phyloP scores from a whole-genome alignment of 2,329 filamentous ascomycete genomes.

The Fusarium mangiferae region DNA sequence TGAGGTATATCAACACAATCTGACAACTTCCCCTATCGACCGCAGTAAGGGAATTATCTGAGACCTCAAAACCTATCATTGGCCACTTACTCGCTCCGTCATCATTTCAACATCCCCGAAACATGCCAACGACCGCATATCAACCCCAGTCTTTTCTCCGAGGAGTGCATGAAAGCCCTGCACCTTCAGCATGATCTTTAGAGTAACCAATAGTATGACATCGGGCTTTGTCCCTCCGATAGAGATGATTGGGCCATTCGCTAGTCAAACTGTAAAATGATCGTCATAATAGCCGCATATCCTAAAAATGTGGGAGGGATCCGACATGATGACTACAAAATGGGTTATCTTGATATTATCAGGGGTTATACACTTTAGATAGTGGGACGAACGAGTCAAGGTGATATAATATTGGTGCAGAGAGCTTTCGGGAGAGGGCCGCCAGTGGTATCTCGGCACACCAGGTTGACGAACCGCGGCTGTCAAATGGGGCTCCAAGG shows the following conservation, averaged over 20 bases:
- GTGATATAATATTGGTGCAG: neutral
- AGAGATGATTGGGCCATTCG: neutral
- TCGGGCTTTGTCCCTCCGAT: fast-evolving
- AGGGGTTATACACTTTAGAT: no score
- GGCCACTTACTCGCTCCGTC: neutral
- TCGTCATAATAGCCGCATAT: constrained; percentile 1
- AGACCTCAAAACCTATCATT: fast-evolving
- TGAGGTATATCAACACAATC: neutral
- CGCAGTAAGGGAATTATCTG: fast-evolving
- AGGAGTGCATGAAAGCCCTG: neutral
- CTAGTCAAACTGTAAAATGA: neutral
- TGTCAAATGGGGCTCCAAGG: fast-evolving
- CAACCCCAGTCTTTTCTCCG: neutral
- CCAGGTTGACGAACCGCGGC: neutral
- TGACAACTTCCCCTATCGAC: fast-evolving
- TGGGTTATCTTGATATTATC: neutral
- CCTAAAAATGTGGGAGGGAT: no score
- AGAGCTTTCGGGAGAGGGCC: neutral
- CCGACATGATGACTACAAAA: neutral
- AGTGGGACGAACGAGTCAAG: neutral
- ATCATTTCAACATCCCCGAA: neutral
- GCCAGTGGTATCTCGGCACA: neutral
- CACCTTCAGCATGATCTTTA: neutral
- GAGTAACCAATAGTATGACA: neutral
- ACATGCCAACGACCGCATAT: neutral